Conservation (phyloP, 768 basidiomycete species). For the Chalciporus piperatus region DNA sequence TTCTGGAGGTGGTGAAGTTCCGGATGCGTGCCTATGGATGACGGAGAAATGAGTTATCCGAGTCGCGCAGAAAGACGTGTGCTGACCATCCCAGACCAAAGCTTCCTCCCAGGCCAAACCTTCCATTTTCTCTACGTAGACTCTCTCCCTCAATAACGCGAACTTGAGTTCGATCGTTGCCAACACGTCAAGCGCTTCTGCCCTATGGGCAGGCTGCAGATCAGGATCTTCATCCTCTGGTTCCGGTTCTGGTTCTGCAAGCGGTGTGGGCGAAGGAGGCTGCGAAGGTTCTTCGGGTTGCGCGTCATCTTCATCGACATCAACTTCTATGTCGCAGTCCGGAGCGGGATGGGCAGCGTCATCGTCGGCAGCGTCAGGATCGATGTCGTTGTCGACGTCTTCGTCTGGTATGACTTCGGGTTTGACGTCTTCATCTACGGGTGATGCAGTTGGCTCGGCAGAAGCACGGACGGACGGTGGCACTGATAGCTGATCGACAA, state of each 20-base stretch:
- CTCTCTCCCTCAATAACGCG: constrained; percentile 76
- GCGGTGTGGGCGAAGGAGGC: constrained; percentile 24
- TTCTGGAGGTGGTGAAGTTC: constrained; percentile 80
- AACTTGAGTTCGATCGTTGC: constrained; percentile 92
- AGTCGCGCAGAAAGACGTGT: neutral
- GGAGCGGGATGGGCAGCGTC: constrained; percentile 19
- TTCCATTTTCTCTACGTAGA: constrained; percentile 96
- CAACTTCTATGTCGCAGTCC: constrained; percentile 19
- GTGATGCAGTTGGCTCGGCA: constrained; percentile 18
- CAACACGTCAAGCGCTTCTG: constrained; percentile 84
- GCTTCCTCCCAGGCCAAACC: constrained; percentile 85
- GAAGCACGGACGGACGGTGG: constrained; percentile 21
- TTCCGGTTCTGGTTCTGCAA: constrained; percentile 25
- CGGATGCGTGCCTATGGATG: constrained; percentile 69
- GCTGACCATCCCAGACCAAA: constrained; percentile 72
- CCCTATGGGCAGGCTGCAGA: constrained; percentile 76
- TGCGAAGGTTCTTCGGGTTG: constrained; percentile 24
- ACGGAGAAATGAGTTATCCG: neutral
- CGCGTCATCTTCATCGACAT: constrained; percentile 34
- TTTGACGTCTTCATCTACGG: constrained; percentile 12
- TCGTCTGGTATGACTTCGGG: constrained; percentile 24
- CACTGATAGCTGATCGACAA: constrained; percentile 16
- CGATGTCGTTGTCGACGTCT: constrained; percentile 25
- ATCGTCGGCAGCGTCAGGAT: constrained; percentile 21
- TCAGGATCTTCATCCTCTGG: constrained; percentile 56